Evolutionary conservation across 768 basidiomycete genomes (phyloP), one percentile per base, ranked within the genome.

Genomic region (Lactarius vividus): DNA sequence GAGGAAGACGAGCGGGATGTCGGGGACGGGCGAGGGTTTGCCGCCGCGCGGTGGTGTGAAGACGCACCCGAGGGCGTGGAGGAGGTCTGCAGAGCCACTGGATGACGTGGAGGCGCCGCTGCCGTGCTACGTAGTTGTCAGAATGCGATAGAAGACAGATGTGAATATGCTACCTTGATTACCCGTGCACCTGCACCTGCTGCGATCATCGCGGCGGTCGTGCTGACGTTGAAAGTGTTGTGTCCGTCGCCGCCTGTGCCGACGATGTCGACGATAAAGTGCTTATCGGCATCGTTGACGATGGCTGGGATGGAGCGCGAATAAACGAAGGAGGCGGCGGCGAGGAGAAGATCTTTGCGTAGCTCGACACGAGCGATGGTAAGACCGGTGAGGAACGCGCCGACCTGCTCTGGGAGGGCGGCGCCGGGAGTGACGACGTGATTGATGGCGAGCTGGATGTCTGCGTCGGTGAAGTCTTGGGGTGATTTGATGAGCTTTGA

Each of bases 181-280:
- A 99, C 94, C 39, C 94, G 83, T 0, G 92, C 92, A 6, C 96
- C 96, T 8, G 95, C 92, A 16, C 96, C 96, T 28, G 95, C 94
- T 33, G 96, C 96, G 23, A 98, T 92, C 67, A 99, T 84, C 0
- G 85, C 96, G 2, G 96, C 96, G 2, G 93, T 89, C 1, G 96
- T 98, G 74, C 94, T 96, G 60, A 98, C 96, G 74, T 98, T 98
- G 83, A 95, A 98, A 0, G 96, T 88, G 73, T 98, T 92, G 76
- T 95, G 87, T 0, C 95, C 95, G 76, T 98, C 97, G 8, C 97
- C 96, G 13, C 96, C 94, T 0, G 94, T 95, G 2, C 94, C 94
- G 26, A 96, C 94, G 64, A 96, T 92, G 73, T 91, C 89, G 26
- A 88, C 84, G 44, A 80, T 74, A 66, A 80, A 92, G 74, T 96